Conservation (phyloP, 2,329 filamentous ascomycete species). For the Colletotrichum horii region DNA sequence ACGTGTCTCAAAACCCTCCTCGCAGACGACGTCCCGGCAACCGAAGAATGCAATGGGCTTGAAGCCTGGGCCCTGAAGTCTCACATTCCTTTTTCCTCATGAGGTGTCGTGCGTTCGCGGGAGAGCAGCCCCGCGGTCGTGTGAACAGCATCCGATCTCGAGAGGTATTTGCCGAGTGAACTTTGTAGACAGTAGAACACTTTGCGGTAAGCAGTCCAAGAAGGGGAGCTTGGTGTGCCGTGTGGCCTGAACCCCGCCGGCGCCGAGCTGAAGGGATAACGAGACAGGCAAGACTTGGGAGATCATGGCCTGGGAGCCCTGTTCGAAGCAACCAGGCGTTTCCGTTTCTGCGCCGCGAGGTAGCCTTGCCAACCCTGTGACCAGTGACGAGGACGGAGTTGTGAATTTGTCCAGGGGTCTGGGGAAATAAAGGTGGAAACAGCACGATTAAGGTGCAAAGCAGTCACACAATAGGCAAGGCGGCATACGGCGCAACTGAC, state of each 20-base stretch:
- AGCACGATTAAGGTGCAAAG: conserved; percentile 14
- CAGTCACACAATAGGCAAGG: conserved; percentile 13
- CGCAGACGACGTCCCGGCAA: conserved; percentile 10
- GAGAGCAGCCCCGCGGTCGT: neutral
- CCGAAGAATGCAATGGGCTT: conserved; percentile 16
- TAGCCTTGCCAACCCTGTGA: conserved; percentile 20
- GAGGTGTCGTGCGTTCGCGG: neutral
- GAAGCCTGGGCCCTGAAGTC: conserved; percentile 13
- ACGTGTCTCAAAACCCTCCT: conserved; percentile 19
- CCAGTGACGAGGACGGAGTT: neutral
- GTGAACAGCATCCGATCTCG: neutral
- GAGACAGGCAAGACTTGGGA: conserved; percentile 14
- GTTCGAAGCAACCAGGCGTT: conserved; percentile 10
- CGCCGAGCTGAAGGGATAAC: conserved; percentile 8
- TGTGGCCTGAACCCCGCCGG: neutral
- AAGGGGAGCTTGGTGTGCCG: neutral
- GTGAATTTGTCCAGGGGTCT: conserved; percentile 1
- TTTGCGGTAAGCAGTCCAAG: neutral
- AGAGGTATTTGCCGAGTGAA: neutral
- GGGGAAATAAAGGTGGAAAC: conserved; percentile 5
- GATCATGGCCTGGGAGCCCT: conserved; percentile 11
- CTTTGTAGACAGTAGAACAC: neutral
- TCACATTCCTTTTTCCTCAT: neutral
- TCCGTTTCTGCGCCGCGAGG: conserved; percentile 8
- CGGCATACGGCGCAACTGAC: conserved; percentile 6